Evolutionary conservation across 495 filamentous ascomycete genomes (phyloP).

Genomic region (Polyplosphaeria fusca): DNA sequence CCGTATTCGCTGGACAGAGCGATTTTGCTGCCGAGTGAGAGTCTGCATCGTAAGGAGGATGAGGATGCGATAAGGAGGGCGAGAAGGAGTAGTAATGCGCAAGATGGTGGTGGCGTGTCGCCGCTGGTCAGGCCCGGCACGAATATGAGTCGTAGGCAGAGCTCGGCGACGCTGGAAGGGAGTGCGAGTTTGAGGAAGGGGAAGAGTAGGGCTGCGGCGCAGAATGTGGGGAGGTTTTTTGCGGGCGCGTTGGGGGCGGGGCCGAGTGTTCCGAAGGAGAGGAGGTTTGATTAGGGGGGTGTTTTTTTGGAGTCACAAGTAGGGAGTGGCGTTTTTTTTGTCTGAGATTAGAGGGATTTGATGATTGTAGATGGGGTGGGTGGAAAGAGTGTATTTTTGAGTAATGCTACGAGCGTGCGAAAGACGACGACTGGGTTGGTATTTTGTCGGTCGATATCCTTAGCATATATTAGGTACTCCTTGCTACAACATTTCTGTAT

Average conservation of each 20-base stretch:
- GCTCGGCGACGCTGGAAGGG: constrained; percentile 5
- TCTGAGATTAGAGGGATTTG: too few relatives aligned
- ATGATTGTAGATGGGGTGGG: too few relatives aligned
- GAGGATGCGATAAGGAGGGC: constrained; percentile 18
- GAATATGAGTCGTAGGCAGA: constrained; percentile 8
- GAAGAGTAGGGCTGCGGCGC: background rate
- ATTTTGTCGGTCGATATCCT: too few relatives aligned
- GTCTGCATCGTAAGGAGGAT: constrained; percentile 66
- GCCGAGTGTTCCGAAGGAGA: constrained; percentile 25
- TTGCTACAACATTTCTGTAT: too few relatives aligned
- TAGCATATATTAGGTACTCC: too few relatives aligned
- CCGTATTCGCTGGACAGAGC: constrained; percentile 91
- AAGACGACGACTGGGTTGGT: too few relatives aligned
- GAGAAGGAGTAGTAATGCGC: constrained; percentile 1
- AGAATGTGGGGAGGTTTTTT: constrained; percentile 11
- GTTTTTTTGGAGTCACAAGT: too few relatives aligned
- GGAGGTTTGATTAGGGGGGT: constrained; percentile 7
- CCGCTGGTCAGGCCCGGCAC: background rate
- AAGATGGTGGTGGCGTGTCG: background rate
- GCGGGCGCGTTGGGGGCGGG: constrained; percentile 23
- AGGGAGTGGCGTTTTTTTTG: too few relatives aligned
- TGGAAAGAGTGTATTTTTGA: too few relatives aligned
- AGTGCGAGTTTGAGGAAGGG: background rate
- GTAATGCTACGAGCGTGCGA: too few relatives aligned
- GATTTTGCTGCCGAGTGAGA: constrained; percentile 76